phyloP scores from a whole-genome alignment of 768 basidiomycete genomes.

The Boletus rufocinnamomeus region DNA sequence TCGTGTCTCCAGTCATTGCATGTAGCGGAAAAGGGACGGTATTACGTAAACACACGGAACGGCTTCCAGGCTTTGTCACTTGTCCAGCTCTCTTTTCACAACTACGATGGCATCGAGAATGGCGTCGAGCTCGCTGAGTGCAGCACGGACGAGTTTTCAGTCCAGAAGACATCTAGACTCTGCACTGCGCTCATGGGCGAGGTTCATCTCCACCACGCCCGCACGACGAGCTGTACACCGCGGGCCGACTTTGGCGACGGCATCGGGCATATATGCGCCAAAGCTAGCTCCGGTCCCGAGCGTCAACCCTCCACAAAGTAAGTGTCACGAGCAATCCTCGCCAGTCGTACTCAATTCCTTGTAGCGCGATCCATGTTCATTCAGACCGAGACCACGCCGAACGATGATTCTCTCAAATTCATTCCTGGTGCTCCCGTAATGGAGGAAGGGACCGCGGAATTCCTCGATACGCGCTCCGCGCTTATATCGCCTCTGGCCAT shows the following conservation, averaged over 20 bases:
- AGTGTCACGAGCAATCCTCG: conserved; percentile 8
- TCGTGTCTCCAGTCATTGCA: conserved; percentile 9
- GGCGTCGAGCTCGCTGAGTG: conserved; percentile 20
- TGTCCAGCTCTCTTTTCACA: not conserved
- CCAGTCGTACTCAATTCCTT: not conserved
- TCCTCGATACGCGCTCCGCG: conserved; percentile 85
- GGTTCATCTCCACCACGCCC: conserved; percentile 27
- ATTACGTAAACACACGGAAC: conserved; percentile 25
- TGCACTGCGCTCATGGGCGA: conserved; percentile 24
- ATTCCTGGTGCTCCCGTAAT: conserved; percentile 92
- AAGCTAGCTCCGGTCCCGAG: conserved; percentile 3
- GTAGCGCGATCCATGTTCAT: conserved; percentile 93
- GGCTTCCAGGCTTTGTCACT: not conserved
- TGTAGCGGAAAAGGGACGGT: not conserved
- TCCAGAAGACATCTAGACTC: conserved; percentile 9
- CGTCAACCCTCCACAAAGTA: conserved; percentile 37
- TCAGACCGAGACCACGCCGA: conserved; percentile 96
- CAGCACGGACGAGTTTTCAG: conserved; percentile 1
- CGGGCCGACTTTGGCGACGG: conserved; percentile 38
- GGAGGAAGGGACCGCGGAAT: conserved; percentile 88
- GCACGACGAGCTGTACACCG: conserved; percentile 27
- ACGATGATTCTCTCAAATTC: conserved; percentile 97
- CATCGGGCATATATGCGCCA: conserved; percentile 29
- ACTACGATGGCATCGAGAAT: conserved; percentile 25
- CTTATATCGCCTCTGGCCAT: conserved; percentile 93